Conservation (phyloP, 257 asterid species). For the Fraxinus americana region DNA sequence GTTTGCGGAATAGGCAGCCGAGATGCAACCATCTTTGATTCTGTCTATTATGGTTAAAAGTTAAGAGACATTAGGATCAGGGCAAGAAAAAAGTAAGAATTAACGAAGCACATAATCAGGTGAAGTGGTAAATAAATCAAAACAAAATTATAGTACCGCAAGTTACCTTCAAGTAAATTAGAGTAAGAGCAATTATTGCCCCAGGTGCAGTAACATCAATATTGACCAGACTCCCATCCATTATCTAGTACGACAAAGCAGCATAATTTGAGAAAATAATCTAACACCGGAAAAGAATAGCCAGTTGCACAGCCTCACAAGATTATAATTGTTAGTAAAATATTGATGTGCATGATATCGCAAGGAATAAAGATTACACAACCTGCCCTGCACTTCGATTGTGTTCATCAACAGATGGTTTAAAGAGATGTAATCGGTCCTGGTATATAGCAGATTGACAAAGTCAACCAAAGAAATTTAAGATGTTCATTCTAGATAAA, state of each 20-base stretch:
- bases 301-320: neutral
- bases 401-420: conserved; percentile 63
- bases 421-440: conserved; percentile 52
- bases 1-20: conserved; percentile 85
- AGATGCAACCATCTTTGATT: conserved; percentile 77
- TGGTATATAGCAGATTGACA: conserved; percentile 35
- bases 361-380: conserved; percentile 18
- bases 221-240: conserved; percentile 68
- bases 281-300: conserved; percentile 17
- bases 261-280: conserved; percentile 28
- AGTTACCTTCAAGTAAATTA: conserved; percentile 85
- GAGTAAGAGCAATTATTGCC: conserved; percentile 84
- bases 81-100: conserved; percentile 17
- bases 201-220: conserved; percentile 98
- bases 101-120: conserved; percentile 9
- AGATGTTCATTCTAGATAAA: conserved; percentile 16
- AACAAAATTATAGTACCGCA: conserved; percentile 16
- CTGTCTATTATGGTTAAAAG: conserved; percentile 58
- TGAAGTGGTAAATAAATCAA: conserved; percentile 9
- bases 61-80: neutral
- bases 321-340: neutral
- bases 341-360: neutral
- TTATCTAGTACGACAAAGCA: conserved; percentile 45
- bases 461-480: conserved; percentile 31
- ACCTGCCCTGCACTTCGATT: conserved; percentile 83